Evolutionary conservation across 1,139 yeast species (phyloP), one percentile per base, ranked within the genome.

Genomic region (Lodderomyces metapsilosis): DNA sequence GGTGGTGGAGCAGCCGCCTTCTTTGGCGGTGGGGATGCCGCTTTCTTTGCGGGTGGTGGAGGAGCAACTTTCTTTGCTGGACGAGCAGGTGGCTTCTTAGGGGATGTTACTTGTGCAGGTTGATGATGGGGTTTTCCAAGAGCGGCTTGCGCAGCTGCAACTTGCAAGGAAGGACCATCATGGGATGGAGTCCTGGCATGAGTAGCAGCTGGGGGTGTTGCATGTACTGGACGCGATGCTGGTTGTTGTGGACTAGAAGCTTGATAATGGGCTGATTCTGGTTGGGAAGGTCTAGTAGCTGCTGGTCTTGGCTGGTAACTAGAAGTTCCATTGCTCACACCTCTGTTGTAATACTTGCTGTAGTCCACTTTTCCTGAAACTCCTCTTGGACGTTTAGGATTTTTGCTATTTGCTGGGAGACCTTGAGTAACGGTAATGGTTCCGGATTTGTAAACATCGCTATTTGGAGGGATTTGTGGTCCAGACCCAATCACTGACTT

Each of bases 391-490:
- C 86, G 80, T 52, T 83, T 80, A 35, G 82, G 84, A 36, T 89
- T 84, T 20, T 61, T 68, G 18, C 95, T 78, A 47, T 69, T 77
- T 0, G 88, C 82, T 6, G 96, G 89, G 48, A 78, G 72, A 8
- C 99, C 99, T 35, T 78, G 78, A 36, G 81, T 79, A 11, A 88
- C 96, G 30, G 80, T 82, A 22, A 94, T 92, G 0, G 88, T 80
- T 49, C 96, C 88, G 3, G 96, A 88, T 67, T 92, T 94, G 67
- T 94, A 94, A 10, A 67, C 48, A 61, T 92, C 98, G 36, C 86
- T 75, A 47, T 76, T 59, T 9, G 59, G 62, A 4, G 94, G 89
- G 13, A 68, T 62, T 18, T 57, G 57, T 2, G 85, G 82, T 8
- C 80, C 64, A 27, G 69, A 72, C 41, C 83, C 84, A 36, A 72